These are phyloP conservation scores for Neofusicoccum ribis DNA, from an alignment of 2,329 filamentous ascomycete genomes.

Conservation along the genomic window DNA sequence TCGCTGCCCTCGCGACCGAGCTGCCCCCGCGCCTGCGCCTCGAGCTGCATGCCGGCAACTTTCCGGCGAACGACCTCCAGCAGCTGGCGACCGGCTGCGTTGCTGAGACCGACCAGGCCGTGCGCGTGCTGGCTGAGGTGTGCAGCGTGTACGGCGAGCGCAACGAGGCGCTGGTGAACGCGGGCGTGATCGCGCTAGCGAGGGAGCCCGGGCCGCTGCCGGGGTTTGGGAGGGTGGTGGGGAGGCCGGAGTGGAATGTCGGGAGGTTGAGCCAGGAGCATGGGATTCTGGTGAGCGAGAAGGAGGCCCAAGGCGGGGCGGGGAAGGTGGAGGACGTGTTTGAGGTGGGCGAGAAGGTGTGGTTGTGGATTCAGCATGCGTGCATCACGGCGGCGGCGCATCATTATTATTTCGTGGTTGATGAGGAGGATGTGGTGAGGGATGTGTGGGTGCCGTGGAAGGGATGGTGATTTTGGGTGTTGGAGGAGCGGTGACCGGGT, in stretches of 20 bases:
- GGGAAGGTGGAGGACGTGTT: slow-evolving; percentile 27
- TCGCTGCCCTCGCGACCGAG: neutral
- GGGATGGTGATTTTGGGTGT: slow-evolving; percentile 2
- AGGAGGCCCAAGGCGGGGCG: neutral
- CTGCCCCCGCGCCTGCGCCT: neutral
- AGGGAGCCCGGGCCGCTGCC: slow-evolving; percentile 12
- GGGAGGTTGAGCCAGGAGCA: slow-evolving; percentile 19
- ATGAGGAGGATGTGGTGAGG: slow-evolving; percentile 16
- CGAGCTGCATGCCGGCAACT: slow-evolving; percentile 19
- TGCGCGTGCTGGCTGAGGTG: slow-evolving; percentile 17
- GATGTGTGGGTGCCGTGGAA: slow-evolving; percentile 20
- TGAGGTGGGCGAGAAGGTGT: slow-evolving; percentile 26
- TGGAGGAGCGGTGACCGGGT: too few species aligned
- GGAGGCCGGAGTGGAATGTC: neutral
- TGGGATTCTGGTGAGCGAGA: slow-evolving; percentile 10
- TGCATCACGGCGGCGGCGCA: slow-evolving; percentile 20
- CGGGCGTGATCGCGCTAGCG: slow-evolving; percentile 3
- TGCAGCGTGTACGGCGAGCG: slow-evolving; percentile 14
- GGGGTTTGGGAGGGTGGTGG: slow-evolving; percentile 3
- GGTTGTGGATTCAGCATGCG: slow-evolving; percentile 17
- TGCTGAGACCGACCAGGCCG: neutral
- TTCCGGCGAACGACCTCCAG: slow-evolving; percentile 19
- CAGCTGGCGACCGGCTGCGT: slow-evolving; percentile 19
- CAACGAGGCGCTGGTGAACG: slow-evolving; percentile 18
- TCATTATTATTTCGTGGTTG: slow-evolving; percentile 18